Conservation (phyloP, 495 filamentous ascomycete genomes). For the Penicillium steckii region DNA sequence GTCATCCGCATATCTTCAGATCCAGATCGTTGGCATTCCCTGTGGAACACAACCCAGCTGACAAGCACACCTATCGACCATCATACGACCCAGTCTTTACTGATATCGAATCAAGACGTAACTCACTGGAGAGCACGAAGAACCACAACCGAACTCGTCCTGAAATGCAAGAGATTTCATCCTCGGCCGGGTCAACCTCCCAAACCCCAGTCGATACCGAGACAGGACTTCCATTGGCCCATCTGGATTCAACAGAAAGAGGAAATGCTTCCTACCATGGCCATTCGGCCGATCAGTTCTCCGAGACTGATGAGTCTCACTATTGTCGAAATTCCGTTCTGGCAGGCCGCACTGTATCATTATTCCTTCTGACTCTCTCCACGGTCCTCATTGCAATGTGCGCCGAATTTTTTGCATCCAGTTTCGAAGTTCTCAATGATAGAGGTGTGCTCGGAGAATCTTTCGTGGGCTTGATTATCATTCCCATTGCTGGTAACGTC, state of each 20-base stretch:
- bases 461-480: constrained; percentile 28
- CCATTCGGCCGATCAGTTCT: background rate
- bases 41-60: background rate
- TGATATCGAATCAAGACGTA: constrained; percentile 3
- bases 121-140: background rate
- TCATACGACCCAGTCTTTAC: constrained; percentile 4
- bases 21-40: background rate
- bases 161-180: constrained; percentile 8
- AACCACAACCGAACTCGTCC: background rate
- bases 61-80: constrained; percentile 1
- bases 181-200: background rate
- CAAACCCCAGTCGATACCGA: background rate
- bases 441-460: constrained; percentile 11
- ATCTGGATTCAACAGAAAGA: background rate
- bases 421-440: constrained; percentile 20
- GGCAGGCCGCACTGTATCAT: constrained; percentile 1
- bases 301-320: background rate
- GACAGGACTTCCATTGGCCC: constrained; percentile 2
- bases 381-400: constrained; percentile 29
- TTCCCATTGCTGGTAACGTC: constrained; percentile 28
- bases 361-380: constrained; percentile 12
- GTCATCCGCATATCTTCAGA: constrained; percentile 4
- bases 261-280: background rate
- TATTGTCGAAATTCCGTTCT: background rate
- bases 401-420: constrained; percentile 26